Percentiles rank a stretch among this genome's conserved stretches.
phyloP scores from a whole-genome alignment of 2,329 filamentous ascomycete genomes.

The Rugonectria rugulosa region DNA sequence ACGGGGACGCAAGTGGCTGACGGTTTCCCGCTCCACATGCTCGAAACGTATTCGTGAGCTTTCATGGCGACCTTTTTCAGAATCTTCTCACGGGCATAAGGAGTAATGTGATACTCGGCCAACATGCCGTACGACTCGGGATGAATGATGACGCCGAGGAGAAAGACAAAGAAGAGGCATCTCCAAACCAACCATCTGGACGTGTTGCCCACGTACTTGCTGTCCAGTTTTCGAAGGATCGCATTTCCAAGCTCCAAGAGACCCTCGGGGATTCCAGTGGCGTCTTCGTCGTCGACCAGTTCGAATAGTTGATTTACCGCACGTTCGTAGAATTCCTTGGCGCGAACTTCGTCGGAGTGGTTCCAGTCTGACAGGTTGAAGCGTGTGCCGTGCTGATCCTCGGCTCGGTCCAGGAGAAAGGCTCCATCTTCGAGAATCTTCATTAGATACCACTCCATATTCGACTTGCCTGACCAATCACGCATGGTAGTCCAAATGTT shows the following conservation, averaged over 20 bases:
- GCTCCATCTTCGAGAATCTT: conserved; percentile 92
- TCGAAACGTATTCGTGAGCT: conserved; percentile 80
- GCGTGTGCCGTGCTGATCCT: conserved; percentile 76
- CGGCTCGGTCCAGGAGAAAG: conserved; percentile 86
- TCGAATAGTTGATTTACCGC: conserved; percentile 84
- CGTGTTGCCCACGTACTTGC: conserved; percentile 75
- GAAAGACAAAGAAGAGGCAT: conserved; percentile 90
- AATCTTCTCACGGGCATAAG: conserved; percentile 86
- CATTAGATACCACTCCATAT: conserved; percentile 94
- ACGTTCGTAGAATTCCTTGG: conserved; percentile 87
- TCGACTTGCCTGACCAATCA: conserved; percentile 88
- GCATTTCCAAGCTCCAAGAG: conserved; percentile 85
- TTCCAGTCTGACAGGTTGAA: conserved; percentile 77
- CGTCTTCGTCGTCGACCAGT: conserved; percentile 83
- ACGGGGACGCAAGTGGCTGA: conserved; percentile 59
- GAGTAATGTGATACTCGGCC: conserved; percentile 89
- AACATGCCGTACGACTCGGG: conserved; percentile 85
- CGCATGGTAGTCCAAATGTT: conserved; percentile 88
- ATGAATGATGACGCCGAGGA: conserved; percentile 83
- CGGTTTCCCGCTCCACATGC: conserved; percentile 75
- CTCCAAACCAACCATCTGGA: conserved; percentile 86
- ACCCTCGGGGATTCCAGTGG: conserved; percentile 85
- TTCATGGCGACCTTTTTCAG: conserved; percentile 81
- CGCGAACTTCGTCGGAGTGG: conserved; percentile 80
- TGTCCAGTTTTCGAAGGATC: conserved; percentile 79